Conservation (phyloP, 2,329 filamentous ascomycete genomes). For the Diaporthe aspalathi region DNA sequence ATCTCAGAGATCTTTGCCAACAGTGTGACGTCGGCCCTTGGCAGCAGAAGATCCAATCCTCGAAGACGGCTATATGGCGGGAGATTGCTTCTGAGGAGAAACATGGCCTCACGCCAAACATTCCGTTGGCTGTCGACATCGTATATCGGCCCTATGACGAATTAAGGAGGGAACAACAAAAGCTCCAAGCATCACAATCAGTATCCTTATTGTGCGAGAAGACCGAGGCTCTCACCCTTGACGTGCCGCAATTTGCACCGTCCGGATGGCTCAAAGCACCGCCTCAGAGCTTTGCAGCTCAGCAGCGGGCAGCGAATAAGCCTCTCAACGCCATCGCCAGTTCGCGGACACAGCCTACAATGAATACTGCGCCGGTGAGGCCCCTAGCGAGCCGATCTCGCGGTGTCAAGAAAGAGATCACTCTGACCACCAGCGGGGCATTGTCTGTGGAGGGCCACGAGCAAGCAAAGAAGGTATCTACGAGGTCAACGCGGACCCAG, state of each 20-base stretch:
- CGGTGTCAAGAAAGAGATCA: constrained; percentile 40
- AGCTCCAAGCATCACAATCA: constrained; percentile 37
- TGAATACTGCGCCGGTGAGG: constrained; percentile 47
- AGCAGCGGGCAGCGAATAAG: constrained; percentile 69
- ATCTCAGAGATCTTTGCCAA: constrained; percentile 67
- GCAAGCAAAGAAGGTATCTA: constrained; percentile 44
- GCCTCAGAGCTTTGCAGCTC: constrained; percentile 74
- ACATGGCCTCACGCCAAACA: constrained; percentile 71
- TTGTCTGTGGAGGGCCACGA: constrained; percentile 40
- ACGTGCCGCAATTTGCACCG: constrained; percentile 43
- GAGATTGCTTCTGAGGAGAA: constrained; percentile 77
- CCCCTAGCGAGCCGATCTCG: constrained; percentile 44
- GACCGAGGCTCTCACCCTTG: constrained; percentile 50
- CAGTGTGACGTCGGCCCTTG: constrained; percentile 70
- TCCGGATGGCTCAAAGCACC: constrained; percentile 62
- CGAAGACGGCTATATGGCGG: constrained; percentile 70
- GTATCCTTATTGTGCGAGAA: constrained; percentile 40
- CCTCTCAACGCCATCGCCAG: constrained; percentile 49
- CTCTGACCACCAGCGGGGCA: constrained; percentile 39
- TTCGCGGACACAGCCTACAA: constrained; percentile 48
- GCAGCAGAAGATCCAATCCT: constrained; percentile 53
- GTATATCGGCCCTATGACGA: constrained; percentile 75
- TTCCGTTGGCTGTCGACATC: constrained; percentile 70
- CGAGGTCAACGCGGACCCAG: constrained; percentile 38
- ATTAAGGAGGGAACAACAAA: constrained; percentile 62